phyloP scores from a whole-genome alignment of 2,329 filamentous ascomycete genomes.

The Fusarium sp. region DNA sequence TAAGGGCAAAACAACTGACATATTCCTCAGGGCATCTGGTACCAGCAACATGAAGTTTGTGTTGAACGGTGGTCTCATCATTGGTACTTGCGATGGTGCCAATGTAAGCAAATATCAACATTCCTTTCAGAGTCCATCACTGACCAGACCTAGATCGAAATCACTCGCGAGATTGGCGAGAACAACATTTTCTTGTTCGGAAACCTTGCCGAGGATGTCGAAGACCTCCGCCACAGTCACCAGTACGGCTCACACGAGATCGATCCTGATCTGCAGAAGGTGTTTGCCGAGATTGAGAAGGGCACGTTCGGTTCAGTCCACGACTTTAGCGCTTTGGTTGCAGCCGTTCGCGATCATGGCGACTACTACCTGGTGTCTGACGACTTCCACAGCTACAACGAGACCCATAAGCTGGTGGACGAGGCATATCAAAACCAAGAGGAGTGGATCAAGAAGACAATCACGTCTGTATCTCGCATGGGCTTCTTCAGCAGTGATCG shows the following conservation, averaged over 20 bases:
- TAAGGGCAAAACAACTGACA: conserved; percentile 11
- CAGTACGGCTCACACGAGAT: conserved; percentile 83
- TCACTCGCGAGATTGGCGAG: conserved; percentile 95
- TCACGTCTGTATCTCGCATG: conserved; percentile 90
- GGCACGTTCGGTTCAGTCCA: conserved; percentile 83
- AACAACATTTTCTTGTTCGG: conserved; percentile 99
- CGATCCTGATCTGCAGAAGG: conserved; percentile 79
- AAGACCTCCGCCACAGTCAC: conserved; percentile 92
- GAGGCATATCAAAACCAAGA: conserved; percentile 92
- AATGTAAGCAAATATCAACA: conserved; percentile 61
- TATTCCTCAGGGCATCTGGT: conserved; percentile 67
- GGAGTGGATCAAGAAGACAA: conserved; percentile 91
- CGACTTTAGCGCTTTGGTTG: conserved; percentile 84
- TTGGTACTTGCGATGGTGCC: conserved; percentile 96
- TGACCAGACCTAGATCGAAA: conserved; percentile 72
- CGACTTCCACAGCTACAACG: conserved; percentile 94
- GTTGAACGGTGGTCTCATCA: conserved; percentile 95
- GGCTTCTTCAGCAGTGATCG: conserved; percentile 97
- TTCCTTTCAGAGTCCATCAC: background rate
- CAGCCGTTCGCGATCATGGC: conserved; percentile 89
- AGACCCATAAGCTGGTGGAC: conserved; percentile 91
- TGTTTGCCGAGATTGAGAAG: conserved; percentile 84
- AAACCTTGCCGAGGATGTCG: conserved; percentile 94
- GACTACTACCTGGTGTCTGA: conserved; percentile 99
- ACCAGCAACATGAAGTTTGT: conserved; percentile 99